These are phyloP conservation scores for Rhodomyrtus tomentosa DNA, from an alignment of 345 rosid species.

Conservation along the genomic window DNA sequence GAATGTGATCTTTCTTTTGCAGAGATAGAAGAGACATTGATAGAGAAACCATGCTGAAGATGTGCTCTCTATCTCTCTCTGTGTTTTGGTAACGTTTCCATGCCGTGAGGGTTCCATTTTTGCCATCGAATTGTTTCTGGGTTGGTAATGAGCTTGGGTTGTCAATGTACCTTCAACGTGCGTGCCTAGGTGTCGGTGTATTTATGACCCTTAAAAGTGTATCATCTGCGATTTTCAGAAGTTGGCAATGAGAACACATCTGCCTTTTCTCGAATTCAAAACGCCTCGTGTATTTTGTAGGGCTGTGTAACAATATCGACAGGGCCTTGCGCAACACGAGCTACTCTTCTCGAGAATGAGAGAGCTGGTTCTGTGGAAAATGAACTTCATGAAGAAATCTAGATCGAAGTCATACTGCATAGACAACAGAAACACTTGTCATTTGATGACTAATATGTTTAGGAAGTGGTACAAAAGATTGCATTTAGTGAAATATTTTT, in stretches of 20 bases:
- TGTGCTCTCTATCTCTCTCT: conserved; percentile 8
- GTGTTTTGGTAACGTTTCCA: conserved; percentile 12
- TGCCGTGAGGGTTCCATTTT: conserved; percentile 1
- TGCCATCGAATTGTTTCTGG: background rate
- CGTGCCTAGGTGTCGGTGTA: background rate
- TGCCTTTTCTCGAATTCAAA: background rate
- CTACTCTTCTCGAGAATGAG: background rate
- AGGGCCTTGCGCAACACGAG: background rate
- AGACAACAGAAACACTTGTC: background rate
- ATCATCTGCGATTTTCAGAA: background rate
- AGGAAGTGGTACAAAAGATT: no score
- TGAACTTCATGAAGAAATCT: background rate
- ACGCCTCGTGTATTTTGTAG: background rate
- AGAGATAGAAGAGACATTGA: conserved; percentile 32
- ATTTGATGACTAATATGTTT: background rate
- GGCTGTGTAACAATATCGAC: background rate
- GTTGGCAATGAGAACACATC: conserved; percentile 27
- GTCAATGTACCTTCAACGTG: background rate
- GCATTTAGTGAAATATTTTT: no score
- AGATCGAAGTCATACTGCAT: background rate
- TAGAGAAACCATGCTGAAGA: conserved; percentile 19
- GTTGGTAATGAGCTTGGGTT: background rate
- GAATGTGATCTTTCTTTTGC: conserved; percentile 4
- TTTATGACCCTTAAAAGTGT: background rate
- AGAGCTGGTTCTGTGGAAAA: background rate